Percentiles rank a stretch among this genome's conserved stretches.
Conservation (phyloP, 2,329 filamentous ascomycete genomes). For the Fusarium sambucinum region DNA sequence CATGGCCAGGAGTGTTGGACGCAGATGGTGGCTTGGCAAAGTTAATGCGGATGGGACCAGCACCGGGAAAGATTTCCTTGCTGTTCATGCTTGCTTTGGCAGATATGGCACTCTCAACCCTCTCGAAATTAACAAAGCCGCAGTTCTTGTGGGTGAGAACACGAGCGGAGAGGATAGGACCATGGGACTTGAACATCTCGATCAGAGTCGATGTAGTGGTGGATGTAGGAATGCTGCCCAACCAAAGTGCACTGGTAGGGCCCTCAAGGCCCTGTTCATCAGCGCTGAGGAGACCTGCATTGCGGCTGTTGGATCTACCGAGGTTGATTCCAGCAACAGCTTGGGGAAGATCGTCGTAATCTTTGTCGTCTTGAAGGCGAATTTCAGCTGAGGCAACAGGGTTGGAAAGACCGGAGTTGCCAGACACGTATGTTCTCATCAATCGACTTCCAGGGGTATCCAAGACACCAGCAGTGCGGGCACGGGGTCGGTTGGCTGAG, state of each 20-base stretch:
- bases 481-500: conserved; percentile 83
- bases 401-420: conserved; percentile 76
- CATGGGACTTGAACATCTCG: conserved; percentile 95
- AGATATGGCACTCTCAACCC: conserved; percentile 87
- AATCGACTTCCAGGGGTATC: conserved; percentile 78
- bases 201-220: conserved; percentile 95
- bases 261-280: conserved; percentile 88
- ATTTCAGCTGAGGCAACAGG: conserved; percentile 82
- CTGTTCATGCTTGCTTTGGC: conserved; percentile 91
- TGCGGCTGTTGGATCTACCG: conserved; percentile 72
- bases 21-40: conserved; percentile 96
- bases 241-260: conserved; percentile 93
- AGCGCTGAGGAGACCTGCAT: conserved; percentile 74
- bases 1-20: conserved; percentile 88
- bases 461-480: conserved; percentile 89
- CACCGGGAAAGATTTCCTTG: conserved; percentile 98
- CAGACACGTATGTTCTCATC: conserved; percentile 79
- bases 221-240: conserved; percentile 96
- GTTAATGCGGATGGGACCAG: conserved; percentile 93
- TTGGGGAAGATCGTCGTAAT: conserved; percentile 83
- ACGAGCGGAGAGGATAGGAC: conserved; percentile 88
- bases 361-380: conserved; percentile 77
- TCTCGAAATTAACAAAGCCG: conserved; percentile 98
- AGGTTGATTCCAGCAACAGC: conserved; percentile 86
- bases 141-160: conserved; percentile 99